Percentiles rank a stretch among this genome's conserved stretches.
Conservation (phyloP, 169 alveolate genomes). For the Eimeria falciformis region DNA sequence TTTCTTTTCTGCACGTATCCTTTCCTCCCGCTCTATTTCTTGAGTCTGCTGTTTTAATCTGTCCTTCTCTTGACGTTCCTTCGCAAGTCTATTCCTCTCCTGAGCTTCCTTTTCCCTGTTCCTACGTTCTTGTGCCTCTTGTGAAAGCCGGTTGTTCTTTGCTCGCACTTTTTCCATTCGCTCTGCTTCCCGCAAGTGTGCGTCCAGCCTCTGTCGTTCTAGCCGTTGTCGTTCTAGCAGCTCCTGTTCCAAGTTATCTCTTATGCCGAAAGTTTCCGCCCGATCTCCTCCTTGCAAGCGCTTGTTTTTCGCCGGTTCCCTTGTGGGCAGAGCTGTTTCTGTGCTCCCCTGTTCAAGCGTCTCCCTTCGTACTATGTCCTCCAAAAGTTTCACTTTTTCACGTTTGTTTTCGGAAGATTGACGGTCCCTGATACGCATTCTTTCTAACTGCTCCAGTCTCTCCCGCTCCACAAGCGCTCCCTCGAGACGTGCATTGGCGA, state of each 20-base stretch:
- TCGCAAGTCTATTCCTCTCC: background rate
- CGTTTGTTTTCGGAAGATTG: no score
- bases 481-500: slow-evolving; percentile 17
- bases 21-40: background rate
- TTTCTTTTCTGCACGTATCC: background rate
- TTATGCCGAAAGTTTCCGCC: background rate
- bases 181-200: background rate
- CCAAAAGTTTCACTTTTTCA: no score
- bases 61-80: background rate
- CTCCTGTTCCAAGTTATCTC: background rate
- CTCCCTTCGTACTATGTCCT: background rate
- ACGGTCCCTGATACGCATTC: no score
- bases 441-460: slow-evolving; percentile 23
- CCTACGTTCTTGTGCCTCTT: background rate
- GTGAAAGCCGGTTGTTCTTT: no score
- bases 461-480: slow-evolving; percentile 47
- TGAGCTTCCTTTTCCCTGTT: background rate
- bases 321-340: no score
- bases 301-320: no score
- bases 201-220: background rate
- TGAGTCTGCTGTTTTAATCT: background rate
- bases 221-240: background rate
- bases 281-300: no score
- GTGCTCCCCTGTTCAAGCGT: background rate
- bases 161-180: background rate